phyloP scores from a whole-genome alignment of 345 rosid genomes.

The Erucastrum elatum region DNA sequence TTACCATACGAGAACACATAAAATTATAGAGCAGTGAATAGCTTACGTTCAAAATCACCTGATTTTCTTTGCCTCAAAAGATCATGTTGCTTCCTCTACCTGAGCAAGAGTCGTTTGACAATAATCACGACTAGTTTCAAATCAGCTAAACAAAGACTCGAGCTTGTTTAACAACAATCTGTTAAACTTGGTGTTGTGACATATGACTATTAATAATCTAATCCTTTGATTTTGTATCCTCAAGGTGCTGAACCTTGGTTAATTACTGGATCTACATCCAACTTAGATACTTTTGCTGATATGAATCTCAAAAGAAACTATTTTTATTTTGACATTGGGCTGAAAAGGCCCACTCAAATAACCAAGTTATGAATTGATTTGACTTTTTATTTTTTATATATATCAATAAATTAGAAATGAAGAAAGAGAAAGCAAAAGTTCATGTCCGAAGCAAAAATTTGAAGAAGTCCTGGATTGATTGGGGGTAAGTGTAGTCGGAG shows the following conservation, averaged over 20 bases:
- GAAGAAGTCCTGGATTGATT: conserved; percentile 1
- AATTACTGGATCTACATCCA: not conserved
- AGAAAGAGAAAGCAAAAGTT: not conserved
- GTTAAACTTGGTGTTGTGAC: too few relatives aligned
- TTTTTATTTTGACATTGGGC: not conserved
- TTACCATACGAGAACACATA: too few relatives aligned
- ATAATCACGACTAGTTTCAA: too few relatives aligned
- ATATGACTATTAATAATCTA: not conserved
- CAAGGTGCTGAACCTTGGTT: not conserved
- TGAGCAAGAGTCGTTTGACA: too few relatives aligned
- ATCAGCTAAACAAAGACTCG: too few relatives aligned
- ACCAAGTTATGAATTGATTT: not conserved
- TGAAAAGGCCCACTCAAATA: not conserved
- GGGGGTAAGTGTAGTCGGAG: conserved; percentile 10
- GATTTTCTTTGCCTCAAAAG: too few relatives aligned
- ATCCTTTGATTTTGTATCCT: not conserved
- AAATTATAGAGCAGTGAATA: too few relatives aligned
- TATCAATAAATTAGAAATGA: not conserved
- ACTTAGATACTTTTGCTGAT: not conserved
- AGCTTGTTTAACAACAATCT: too few relatives aligned
- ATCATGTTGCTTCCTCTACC: too few relatives aligned
- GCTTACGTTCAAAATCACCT: too few relatives aligned
- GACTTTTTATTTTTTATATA: not conserved
- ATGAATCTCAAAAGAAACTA: not conserved
- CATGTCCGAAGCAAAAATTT: not conserved